Conservation (phyloP, 306 rosid species). For the Trichosanthes cucumerina region DNA sequence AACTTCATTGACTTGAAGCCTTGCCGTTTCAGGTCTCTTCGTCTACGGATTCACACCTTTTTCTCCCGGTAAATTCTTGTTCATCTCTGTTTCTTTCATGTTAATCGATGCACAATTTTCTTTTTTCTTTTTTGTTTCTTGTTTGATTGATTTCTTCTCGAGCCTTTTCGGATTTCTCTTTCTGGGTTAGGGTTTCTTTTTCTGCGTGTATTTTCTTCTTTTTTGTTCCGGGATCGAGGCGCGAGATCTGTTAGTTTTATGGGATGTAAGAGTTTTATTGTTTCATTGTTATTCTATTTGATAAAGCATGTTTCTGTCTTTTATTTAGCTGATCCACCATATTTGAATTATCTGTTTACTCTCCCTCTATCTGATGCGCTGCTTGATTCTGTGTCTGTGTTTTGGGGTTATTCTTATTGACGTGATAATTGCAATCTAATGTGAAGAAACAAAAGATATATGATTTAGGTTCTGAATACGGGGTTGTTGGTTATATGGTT, state of each 20-base stretch:
- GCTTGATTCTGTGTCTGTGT: not conserved
- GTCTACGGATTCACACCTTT: not conserved
- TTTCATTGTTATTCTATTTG: not conserved
- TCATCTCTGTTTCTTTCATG: not conserved
- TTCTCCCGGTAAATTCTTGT: constrained; percentile 9
- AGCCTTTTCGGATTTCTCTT: not conserved
- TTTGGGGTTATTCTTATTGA: not conserved
- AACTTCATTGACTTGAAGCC: not conserved
- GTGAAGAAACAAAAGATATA: not conserved
- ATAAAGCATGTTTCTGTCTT: not conserved
- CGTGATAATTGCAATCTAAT: not conserved
- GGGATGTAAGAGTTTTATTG: not conserved
- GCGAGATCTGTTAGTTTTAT: not conserved
- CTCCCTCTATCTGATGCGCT: not conserved
- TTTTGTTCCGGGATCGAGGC: not conserved
- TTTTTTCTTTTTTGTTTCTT: not conserved
- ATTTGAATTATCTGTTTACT: not conserved
- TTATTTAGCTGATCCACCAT: not conserved
- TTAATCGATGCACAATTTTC: not conserved
- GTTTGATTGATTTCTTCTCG: not conserved
- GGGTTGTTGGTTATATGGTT: not conserved
- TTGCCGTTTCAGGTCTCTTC: not conserved
- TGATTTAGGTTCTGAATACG: not conserved
- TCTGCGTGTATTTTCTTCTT: not conserved
- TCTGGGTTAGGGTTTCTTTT: not conserved